Evolutionary conservation across 1,139 yeast species (phyloP), one percentile per base, ranked within the genome.

Genomic region (Suhomyces maxii): DNA sequence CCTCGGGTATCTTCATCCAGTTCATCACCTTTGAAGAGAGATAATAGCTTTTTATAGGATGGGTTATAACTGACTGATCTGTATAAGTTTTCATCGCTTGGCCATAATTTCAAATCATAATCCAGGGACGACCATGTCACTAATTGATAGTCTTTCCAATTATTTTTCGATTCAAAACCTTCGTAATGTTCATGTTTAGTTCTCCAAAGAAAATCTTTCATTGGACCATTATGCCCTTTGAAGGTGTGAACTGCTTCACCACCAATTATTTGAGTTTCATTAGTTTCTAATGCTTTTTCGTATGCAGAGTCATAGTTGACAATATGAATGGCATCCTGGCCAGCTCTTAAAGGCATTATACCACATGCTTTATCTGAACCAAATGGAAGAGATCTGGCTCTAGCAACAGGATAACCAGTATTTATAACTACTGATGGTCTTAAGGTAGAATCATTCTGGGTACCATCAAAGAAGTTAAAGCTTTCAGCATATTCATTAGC

Each of bases 81-180:
- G 58, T 88, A 83, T 13, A 85, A 63, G 4, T 75, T 74, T 8
- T 83, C 84, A 41, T 79, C 74, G 37, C 84, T 74, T 0, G 90
- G 87, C 98, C 97, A 91, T 42, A 91, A 67, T 50, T 91, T 77
- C 48, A 93, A 69, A 60, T 89, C 96, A 54, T 83, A 81, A 60
- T 93, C 99, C 51, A 63, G 69, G 18, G 88, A 83, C 0, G 96
- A 86, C 97, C 98, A 93, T 0, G 99, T 89, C 0, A 93, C 95
- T 44, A 93, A 66, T 61, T 91, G 97, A 59, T 80, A 90, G 51
- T 89, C 96, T 46, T 90, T 74, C 69, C 90, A 90, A 54, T 82
- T 84, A 8, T 73, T 57, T 7, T 67, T 70, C 1, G 77, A 63
- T 13, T 76, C 76, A 52, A 53, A 69, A 73, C 64, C 68, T 30